Conservation (phyloP, 805 yeast species). For the Yamadazyma nakazawae region DNA sequence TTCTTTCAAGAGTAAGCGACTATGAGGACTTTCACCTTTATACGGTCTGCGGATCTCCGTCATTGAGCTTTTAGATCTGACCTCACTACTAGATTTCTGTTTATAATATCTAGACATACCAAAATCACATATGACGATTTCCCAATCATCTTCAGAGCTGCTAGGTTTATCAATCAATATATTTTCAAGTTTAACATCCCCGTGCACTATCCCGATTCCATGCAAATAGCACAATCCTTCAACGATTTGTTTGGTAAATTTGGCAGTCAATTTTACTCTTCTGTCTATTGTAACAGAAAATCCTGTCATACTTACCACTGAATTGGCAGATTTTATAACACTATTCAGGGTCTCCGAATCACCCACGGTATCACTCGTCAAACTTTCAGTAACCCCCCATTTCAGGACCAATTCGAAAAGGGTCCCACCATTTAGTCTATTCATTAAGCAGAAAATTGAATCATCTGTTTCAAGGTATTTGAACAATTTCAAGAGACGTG, state of each 20-base stretch:
- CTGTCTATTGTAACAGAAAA: background rate
- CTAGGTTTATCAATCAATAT: conserved; percentile 51
- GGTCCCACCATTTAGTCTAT: conserved; percentile 71
- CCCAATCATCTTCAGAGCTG: conserved; percentile 20
- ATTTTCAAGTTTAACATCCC: conserved; percentile 81
- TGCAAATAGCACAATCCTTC: conserved; percentile 60
- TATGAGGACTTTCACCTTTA: conserved; percentile 24
- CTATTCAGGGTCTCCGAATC: background rate
- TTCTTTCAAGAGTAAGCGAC: conserved; percentile 11
- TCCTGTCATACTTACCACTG: background rate
- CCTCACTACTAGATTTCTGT: conserved; percentile 8
- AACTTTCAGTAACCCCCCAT: conserved; percentile 49
- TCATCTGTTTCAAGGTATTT: conserved; percentile 58
- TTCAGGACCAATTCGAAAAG: conserved; percentile 67
- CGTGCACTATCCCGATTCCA: conserved; percentile 62
- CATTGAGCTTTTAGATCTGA: conserved; percentile 16
- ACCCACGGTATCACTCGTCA: background rate
- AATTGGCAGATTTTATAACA: background rate
- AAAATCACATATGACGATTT: conserved; percentile 75
- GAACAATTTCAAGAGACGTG: conserved; percentile 59
- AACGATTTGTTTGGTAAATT: conserved; percentile 45
- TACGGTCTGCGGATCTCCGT: conserved; percentile 34
- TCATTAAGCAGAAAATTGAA: conserved; percentile 70
- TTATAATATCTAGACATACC: conserved; percentile 63
- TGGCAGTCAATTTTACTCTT: conserved; percentile 8